Evolutionary conservation across 129 eudicot genomes (phyloP).

Genomic region (Saussurea involucrata): DNA sequence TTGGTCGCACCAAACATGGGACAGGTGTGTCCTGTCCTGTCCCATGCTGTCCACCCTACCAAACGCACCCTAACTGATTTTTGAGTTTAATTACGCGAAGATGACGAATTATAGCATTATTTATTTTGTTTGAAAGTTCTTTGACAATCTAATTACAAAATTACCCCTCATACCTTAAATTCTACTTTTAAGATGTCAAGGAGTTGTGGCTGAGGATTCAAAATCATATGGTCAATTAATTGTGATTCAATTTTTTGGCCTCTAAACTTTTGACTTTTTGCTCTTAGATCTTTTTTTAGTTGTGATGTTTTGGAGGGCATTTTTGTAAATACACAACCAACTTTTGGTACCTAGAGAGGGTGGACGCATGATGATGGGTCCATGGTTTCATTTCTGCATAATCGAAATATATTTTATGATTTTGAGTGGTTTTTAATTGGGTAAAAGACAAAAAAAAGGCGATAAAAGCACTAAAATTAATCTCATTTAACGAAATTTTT

Average conservation of each 20-base stretch:
- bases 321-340: neutral
- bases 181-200: neutral
- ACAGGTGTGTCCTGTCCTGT: too few species aligned
- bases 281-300: neutral
- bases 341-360: neutral
- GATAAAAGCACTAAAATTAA: too few species aligned
- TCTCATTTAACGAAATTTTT: too few species aligned
- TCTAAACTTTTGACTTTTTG: neutral
- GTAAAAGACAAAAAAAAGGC: too few species aligned
- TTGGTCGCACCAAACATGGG: too few species aligned
- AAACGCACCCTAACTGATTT: too few species aligned
- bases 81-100: neutral
- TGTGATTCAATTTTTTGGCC: neutral
- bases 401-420: too few species aligned
- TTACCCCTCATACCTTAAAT: neutral
- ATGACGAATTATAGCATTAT: neutral
- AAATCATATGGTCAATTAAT: neutral
- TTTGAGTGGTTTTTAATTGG: too few species aligned
- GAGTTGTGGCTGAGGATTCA: neutral
- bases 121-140: neutral
- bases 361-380: neutral
- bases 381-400: too few species aligned
- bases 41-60: too few species aligned
- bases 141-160: neutral
- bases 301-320: neutral